Evolutionary conservation across 2,329 filamentous ascomycete genomes (phyloP).

Genomic region (Scedosporium aurantiacum): DNA sequence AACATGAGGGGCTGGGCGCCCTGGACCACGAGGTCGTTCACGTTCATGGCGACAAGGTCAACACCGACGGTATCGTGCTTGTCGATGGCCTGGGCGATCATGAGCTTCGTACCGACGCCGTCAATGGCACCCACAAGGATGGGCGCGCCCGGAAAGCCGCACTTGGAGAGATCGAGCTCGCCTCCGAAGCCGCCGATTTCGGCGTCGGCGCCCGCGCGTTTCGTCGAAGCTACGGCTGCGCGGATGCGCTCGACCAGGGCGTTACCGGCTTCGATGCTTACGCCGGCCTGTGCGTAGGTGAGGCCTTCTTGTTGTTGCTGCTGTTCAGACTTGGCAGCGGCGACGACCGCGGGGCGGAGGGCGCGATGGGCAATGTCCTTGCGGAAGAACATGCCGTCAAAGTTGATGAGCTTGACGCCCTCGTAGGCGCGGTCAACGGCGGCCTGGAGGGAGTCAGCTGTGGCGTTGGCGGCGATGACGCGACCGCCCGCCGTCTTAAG

Average conservation of each 20-base stretch:
- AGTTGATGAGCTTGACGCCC: conserved; percentile 62
- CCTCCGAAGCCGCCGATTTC: conserved; percentile 95
- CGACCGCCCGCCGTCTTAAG: conserved; percentile 75
- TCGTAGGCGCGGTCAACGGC: conserved; percentile 84
- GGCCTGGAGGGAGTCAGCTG: conserved; percentile 58
- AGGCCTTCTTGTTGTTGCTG: conserved; percentile 42
- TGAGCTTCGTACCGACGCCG: conserved; percentile 92
- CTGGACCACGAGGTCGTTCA: conserved; percentile 94
- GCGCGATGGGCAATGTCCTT: conserved; percentile 83
- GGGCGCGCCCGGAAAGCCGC: conserved; percentile 48
- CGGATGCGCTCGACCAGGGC: conserved; percentile 89
- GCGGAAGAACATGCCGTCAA: conserved; percentile 82
- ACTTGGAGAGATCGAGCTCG: conserved; percentile 62
- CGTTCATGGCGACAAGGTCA: conserved; percentile 97
- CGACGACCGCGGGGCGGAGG: conserved; percentile 44
- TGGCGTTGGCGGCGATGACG: conserved; percentile 86
- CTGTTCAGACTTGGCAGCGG: conserved; percentile 13
- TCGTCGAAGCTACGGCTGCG: conserved; percentile 73
- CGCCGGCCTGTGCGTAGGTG: conserved; percentile 87
- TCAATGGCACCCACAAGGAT: conserved; percentile 91
- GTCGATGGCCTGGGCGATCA: conserved; percentile 80
- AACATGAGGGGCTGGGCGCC: conserved; percentile 93
- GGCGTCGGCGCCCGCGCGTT: conserved; percentile 76
- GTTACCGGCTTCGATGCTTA: conserved; percentile 91
- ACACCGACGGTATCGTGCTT: conserved; percentile 94